Evolutionary conservation across 495 filamentous ascomycete genomes (phyloP).

Genomic region (Podospora didyma): DNA sequence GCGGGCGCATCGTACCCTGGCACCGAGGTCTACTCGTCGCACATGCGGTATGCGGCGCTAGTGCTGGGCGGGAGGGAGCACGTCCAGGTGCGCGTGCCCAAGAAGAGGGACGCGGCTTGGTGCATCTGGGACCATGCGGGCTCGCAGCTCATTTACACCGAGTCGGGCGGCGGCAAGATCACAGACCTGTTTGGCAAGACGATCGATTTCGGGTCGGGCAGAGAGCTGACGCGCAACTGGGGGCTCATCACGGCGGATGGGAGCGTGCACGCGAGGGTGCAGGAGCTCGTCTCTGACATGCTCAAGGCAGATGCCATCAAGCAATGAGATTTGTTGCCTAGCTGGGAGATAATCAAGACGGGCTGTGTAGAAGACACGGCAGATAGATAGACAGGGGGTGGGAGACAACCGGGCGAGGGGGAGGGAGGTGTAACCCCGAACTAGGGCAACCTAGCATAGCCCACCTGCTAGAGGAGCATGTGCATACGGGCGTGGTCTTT

Average conservation of each 20-base stretch:
- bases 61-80: slow-evolving; percentile 37
- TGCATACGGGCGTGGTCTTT: background rate
- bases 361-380: background rate
- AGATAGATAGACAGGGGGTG: background rate
- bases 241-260: slow-evolving; percentile 25
- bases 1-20: slow-evolving; percentile 43
- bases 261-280: slow-evolving; percentile 18
- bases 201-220: slow-evolving; percentile 37
- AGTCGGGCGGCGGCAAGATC: slow-evolving; percentile 48
- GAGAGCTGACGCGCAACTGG: slow-evolving; percentile 24
- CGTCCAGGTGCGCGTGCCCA: slow-evolving; percentile 23
- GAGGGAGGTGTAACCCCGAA: background rate
- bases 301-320: background rate
- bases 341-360: too few species aligned
- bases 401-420: too few species aligned
- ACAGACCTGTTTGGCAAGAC: slow-evolving; percentile 48
- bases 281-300: slow-evolving; percentile 15
- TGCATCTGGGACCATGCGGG: slow-evolving; percentile 61
- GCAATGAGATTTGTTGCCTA: too few species aligned
- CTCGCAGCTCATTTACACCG: slow-evolving; percentile 54
- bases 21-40: slow-evolving; percentile 53
- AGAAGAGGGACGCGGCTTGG: slow-evolving; percentile 3
- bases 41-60: slow-evolving; percentile 57
- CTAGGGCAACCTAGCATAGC: background rate
- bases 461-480: background rate